phyloP scores from a whole-genome alignment of 176 grass and related monocot genomes.

The Lolium perenne region DNA sequence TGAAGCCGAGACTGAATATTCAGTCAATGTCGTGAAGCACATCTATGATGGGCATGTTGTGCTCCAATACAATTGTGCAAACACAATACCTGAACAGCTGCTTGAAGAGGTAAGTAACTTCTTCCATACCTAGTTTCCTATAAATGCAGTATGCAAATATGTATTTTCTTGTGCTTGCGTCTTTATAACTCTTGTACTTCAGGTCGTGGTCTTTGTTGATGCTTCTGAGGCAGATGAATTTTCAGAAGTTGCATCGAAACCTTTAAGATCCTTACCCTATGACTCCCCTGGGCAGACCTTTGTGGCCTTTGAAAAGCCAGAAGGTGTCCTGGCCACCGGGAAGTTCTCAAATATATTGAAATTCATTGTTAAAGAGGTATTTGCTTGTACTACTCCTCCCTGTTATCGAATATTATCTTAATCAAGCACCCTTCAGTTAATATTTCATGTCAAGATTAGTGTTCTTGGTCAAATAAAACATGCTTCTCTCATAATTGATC shows the following conservation, averaged over 20 bases:
- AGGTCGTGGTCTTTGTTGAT: constrained; percentile 96
- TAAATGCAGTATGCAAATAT: neutral
- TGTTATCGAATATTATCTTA: neutral
- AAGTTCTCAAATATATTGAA: constrained; percentile 95
- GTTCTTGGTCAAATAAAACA: neutral
- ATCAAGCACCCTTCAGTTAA: neutral
- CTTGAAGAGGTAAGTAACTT: constrained; percentile 75
- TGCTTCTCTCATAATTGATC: neutral
- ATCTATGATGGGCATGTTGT: constrained; percentile 85
- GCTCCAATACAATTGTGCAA: constrained; percentile 97
- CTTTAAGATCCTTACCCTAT: constrained; percentile 79
- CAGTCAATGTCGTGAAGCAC: constrained; percentile 96
- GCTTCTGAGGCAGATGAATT: constrained; percentile 96
- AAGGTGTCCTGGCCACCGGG: constrained; percentile 76
- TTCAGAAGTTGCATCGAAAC: constrained; percentile 70
- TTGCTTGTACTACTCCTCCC: neutral
- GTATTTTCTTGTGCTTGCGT: neutral
- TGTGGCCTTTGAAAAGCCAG: constrained; percentile 94
- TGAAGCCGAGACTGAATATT: constrained; percentile 98
- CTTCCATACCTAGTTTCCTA: constrained; percentile 11
- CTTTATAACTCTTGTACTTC: constrained; percentile 37
- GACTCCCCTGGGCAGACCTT: constrained; percentile 91
- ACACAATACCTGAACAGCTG: constrained; percentile 96
- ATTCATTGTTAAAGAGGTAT: constrained; percentile 98
- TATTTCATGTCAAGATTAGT: constrained; percentile 32